A percentile compares a stretch with the other conserved stretches of the same genome.
These are phyloP conservation scores for Sphenostylis stenocarpa DNA, from an alignment of 306 rosid genomes.

Conservation along the genomic window DNA sequence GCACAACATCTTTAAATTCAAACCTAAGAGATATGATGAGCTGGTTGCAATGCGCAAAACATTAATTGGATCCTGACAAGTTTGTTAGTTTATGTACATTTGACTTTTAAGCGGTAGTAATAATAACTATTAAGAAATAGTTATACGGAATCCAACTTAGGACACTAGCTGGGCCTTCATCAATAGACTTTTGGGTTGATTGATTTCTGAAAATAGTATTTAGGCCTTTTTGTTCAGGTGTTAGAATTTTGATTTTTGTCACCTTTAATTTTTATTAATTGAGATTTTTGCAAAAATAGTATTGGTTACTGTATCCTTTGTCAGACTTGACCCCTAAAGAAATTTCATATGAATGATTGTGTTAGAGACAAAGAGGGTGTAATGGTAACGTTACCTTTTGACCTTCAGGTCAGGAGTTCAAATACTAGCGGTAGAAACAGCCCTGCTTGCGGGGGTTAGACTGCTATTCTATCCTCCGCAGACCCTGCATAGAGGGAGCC, in stretches of 20 bases:
- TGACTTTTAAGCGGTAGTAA: not conserved
- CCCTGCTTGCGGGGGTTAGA: not conserved
- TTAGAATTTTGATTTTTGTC: not conserved
- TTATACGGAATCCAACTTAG: conserved; percentile 10
- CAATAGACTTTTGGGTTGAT: not conserved
- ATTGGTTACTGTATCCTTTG: not conserved
- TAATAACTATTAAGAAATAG: not conserved
- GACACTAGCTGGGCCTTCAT: not conserved
- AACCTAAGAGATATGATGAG: conserved; percentile 8
- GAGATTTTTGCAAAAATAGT: not conserved
- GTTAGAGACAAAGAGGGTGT: not conserved
- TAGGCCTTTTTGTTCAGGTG: not conserved
- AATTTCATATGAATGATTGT: not conserved
- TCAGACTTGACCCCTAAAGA: not conserved
- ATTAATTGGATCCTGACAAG: not conserved
- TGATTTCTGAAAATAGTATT: not conserved
- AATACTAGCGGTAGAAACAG: not conserved
- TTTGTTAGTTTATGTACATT: not conserved
- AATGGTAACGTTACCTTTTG: not conserved
- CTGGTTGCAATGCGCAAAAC: not conserved
- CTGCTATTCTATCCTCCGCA: not conserved
- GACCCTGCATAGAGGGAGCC: not conserved
- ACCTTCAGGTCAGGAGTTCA: not conserved
- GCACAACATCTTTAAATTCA: not conserved
- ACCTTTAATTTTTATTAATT: not conserved